Evolutionary conservation across 331 rosid genomes (phyloP).

Genomic region (Quercus tomentella): DNA sequence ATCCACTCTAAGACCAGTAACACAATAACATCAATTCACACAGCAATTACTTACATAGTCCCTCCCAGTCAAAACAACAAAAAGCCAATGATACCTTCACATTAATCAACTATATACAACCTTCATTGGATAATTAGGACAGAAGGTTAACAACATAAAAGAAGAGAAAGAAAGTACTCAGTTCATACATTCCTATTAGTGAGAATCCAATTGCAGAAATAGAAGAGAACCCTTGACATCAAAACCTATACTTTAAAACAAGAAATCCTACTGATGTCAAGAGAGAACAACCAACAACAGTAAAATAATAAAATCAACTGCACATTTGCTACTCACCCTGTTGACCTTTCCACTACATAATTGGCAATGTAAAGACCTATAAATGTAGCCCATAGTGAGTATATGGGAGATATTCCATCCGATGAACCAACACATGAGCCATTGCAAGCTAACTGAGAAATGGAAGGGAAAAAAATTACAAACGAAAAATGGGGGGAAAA

Average conservation of each 20-base stretch:
- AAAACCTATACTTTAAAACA: not conserved
- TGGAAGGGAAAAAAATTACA: constrained; percentile 20
- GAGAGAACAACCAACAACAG: constrained; percentile 1
- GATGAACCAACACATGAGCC: constrained; percentile 84
- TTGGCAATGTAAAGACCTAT: constrained; percentile 97
- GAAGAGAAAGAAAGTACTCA: not conserved
- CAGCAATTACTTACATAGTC: not conserved
- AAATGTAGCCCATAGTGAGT: constrained; percentile 97
- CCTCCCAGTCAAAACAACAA: not conserved
- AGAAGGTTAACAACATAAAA: not conserved
- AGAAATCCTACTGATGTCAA: not conserved
- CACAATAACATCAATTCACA: not conserved
- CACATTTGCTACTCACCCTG: constrained; percentile 64
- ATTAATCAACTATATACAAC: not conserved
- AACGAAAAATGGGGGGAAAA: not conserved
- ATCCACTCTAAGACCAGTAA: not conserved
- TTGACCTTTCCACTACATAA: constrained; percentile 93
- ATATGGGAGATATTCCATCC: constrained; percentile 88
- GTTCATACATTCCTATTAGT: not conserved
- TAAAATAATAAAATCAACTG: constrained; percentile 9
- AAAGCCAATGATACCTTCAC: not conserved
- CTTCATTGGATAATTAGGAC: not conserved
- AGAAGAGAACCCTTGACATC: not conserved
- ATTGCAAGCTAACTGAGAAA: constrained; percentile 82
- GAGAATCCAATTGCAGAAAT: not conserved